These are phyloP conservation scores for Termitomyces sp. DNA, from an alignment of 768 basidiomycete genomes.

Conservation along the genomic window DNA sequence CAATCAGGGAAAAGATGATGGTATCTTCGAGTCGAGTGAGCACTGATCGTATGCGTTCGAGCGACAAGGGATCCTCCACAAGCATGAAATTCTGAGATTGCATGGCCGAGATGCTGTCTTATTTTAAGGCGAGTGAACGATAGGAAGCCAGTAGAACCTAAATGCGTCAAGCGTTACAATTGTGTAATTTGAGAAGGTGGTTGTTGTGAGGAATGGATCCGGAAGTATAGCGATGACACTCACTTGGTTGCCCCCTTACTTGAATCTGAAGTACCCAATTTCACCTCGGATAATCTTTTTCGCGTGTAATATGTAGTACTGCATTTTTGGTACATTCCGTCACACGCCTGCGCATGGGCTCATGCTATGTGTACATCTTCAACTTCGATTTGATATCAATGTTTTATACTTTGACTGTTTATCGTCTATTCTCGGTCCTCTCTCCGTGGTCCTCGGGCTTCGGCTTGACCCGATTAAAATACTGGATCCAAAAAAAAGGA, in stretches of 20 bases:
- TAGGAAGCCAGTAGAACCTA: neutral
- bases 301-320: no score
- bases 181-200: neutral
- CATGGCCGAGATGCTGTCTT: slow-evolving; percentile 25
- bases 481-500: no score
- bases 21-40: slow-evolving; percentile 93
- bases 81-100: slow-evolving; percentile 65
- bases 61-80: slow-evolving; percentile 75
- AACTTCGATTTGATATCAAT: neutral
- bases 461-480: no score
- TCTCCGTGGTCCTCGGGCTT: no score
- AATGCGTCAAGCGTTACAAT: neutral
- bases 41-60: slow-evolving; percentile 85
- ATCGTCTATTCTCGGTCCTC: neutral
- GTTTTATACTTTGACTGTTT: neutral
- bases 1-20: slow-evolving; percentile 97
- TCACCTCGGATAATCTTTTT: neutral
- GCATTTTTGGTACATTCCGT: neutral
- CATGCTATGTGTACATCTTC: no score
- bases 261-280: neutral
- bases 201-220: no score
- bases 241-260: neutral
- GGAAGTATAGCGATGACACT: neutral
- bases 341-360: neutral
- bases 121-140: neutral